These are phyloP conservation scores for Chlorencoelia australis DNA, from an alignment of 2,329 filamentous ascomycete species.

Conservation along the genomic window DNA sequence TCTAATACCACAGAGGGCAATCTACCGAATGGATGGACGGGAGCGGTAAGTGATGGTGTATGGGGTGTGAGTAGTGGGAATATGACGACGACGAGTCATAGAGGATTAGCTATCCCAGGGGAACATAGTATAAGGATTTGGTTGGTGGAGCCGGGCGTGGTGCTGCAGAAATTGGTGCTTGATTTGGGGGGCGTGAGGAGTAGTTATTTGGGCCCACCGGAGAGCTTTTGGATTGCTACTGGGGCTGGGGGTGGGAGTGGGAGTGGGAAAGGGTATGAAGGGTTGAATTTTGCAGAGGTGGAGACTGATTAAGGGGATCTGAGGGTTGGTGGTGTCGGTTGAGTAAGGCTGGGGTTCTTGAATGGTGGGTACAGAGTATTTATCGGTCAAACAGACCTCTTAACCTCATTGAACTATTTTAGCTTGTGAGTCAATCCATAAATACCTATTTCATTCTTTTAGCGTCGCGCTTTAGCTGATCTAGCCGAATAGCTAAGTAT, in stretches of 20 bases:
- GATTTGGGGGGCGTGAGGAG: slow-evolving; percentile 32
- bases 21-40: slow-evolving; percentile 16
- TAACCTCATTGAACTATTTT: no score
- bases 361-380: no score
- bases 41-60: slow-evolving; percentile 19
- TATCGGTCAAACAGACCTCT: no score
- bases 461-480: no score
- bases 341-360: no score
- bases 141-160: slow-evolving; percentile 28
- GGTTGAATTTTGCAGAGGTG: slow-evolving; percentile 16
- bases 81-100: slow-evolving; percentile 22
- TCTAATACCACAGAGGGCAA: slow-evolving; percentile 15
- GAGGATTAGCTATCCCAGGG: slow-evolving; percentile 11
- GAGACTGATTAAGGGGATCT: no score
- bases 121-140: slow-evolving; percentile 29
- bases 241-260: slow-evolving; percentile 13
- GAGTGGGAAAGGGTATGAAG: slow-evolving; percentile 13
- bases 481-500: no score
- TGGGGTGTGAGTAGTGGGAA: slow-evolving; percentile 21
- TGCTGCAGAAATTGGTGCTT: slow-evolving; percentile 32
- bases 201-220: slow-evolving; percentile 33
- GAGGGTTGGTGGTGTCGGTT: no score
- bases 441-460: no score
- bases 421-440: no score
- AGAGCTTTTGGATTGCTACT: slow-evolving; percentile 24